Evolutionary conservation across 2,329 filamentous ascomycete species (phyloP).

Genomic region (Colletotrichum lini): DNA sequence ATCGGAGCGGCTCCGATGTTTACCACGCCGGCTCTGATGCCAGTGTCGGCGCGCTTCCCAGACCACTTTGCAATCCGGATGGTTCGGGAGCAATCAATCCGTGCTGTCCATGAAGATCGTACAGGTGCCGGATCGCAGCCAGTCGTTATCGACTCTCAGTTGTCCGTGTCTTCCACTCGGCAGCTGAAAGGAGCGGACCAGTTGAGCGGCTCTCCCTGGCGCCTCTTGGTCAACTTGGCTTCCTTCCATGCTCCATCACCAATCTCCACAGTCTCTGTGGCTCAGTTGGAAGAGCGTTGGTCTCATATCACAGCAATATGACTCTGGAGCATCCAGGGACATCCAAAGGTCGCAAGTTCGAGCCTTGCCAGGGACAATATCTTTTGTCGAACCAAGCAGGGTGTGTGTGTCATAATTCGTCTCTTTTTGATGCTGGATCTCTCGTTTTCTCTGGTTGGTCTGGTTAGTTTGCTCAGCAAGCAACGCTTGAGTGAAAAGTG

Average conservation of each 20-base stretch:
- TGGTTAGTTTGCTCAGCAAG: no score
- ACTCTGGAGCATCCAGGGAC: conserved; percentile 24
- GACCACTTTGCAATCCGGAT: background rate
- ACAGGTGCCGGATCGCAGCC: background rate
- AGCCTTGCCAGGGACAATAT: conserved; percentile 38
- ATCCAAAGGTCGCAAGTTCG: conserved; percentile 42
- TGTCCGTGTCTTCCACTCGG: background rate
- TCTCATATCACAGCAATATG: conserved; percentile 37
- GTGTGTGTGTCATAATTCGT: no score
- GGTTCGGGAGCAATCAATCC: background rate
- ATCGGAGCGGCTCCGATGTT: conserved; percentile 3
- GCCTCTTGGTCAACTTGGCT: background rate
- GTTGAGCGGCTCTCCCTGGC: background rate
- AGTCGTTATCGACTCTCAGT: no score
- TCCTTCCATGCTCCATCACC: fast-evolving
- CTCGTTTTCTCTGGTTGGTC: no score
- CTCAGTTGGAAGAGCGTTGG: conserved; percentile 42
- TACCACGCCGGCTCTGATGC: background rate
- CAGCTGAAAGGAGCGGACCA: background rate
- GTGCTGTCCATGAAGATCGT: background rate
- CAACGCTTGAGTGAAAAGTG: no score
- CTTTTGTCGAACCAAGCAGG: conserved; percentile 5
- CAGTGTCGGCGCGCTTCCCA: background rate
- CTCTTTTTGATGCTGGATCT: no score
- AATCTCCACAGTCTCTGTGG: conserved; percentile 35